phyloP scores from a whole-genome alignment of 768 basidiomycete species.

The Xerocomellus amylosporus region DNA sequence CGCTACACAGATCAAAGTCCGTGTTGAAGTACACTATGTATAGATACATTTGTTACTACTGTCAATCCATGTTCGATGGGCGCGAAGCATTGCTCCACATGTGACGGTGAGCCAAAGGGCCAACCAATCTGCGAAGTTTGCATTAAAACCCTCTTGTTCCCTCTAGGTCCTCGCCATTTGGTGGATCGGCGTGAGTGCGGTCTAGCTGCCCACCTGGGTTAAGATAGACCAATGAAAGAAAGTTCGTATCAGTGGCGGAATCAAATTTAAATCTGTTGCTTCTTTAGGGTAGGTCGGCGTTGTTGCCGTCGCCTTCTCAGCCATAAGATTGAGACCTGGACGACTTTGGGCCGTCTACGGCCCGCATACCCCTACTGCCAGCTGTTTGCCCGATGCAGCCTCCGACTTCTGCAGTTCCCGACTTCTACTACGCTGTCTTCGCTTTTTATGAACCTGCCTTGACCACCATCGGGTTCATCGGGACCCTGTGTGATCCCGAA shows the following conservation, averaged over 20 bases:
- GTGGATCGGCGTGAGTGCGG: constrained; percentile 44
- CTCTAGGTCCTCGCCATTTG: constrained; percentile 83
- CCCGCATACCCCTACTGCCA: neutral
- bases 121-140: constrained; percentile 33
- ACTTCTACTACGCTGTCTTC: constrained; percentile 71
- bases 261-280: neutral
- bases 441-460: constrained; percentile 72
- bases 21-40: too few relatives aligned
- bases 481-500: constrained; percentile 62
- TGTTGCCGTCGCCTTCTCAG: neutral
- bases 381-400: constrained; percentile 35
- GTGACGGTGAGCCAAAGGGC: neutral
- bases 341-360: neutral
- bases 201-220: constrained; percentile 64
- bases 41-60: neutral
- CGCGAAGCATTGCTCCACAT: constrained; percentile 44
- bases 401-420: constrained; percentile 61
- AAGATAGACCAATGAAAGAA: constrained; percentile 60
- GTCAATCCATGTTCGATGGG: constrained; percentile 37
- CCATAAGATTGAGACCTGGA: too few relatives aligned
- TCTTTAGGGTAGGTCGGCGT: constrained; percentile 30
- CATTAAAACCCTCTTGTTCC: constrained; percentile 68
- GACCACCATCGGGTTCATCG: constrained; percentile 61
- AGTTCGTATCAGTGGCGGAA: constrained; percentile 4
- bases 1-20: too few relatives aligned